Base-by-base conservation (phyloP, 129 eudicot species). In the Rutidosis leptorrhynchoides region DNA sequence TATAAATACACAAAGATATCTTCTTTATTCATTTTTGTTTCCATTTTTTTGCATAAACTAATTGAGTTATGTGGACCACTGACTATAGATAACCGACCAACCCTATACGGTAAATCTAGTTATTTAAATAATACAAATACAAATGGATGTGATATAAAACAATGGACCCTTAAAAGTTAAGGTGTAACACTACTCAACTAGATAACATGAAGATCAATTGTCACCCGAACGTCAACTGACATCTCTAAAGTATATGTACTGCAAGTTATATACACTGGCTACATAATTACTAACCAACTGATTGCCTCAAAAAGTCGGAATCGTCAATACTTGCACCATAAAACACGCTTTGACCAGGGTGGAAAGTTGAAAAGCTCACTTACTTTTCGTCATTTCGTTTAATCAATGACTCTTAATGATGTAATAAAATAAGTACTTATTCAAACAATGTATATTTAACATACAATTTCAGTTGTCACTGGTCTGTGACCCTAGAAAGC, bases 1-100 rank as follows among this genome's bases (percentile, higher is more conserved):
- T 7, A 57, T 35, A 15, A 21, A 68, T 64, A 54, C 55, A 24
- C 25, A 37, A 32, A 52, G 7, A 67, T 46, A 65, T 23, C 23
- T 65, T 54, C 17, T 12, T 22, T 14, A 63, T 24, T 37, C 43
- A 22, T 19, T 37, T 35, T 40, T 3, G 2, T 37, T 10, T 37
- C 12, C 45, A 20, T 12, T 7, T 25, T 43, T 43, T 43, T 25
- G 69, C 40, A 7, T 7, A 62, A 62, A 33, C 9, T 62, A 62
- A 62, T 0, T n/a, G 22, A 16, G 51, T 62, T 55, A 37, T 37
- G 45, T 40, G 16, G 45, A 12, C 46, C 46, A 40, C 46, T 2
- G 30, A 35, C 30, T 62, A 46, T 62, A 61, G 26, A 61, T 61
- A 61, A 33, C 1, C 28, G 21, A 20, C 48, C 28, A 30, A 61